These are phyloP conservation scores for Austroboletus novae-zelandiae DNA, from an alignment of 1,284 basidiomycete species.

Conservation along the genomic window DNA sequence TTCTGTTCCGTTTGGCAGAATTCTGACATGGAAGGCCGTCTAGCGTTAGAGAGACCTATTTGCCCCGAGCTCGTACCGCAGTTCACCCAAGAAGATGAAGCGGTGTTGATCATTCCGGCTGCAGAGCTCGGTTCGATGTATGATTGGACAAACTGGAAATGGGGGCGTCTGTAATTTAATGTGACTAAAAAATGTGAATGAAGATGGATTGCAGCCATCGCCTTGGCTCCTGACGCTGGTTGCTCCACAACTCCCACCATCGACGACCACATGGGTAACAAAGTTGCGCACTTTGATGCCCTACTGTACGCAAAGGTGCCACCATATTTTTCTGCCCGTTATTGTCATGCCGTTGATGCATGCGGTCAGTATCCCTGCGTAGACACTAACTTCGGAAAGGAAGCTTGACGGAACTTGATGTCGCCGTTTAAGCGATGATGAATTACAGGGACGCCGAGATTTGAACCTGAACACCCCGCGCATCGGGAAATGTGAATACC, in stretches of 20 bases:
- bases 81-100: not conserved
- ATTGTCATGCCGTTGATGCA: constrained; percentile 18
- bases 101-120: constrained; percentile 12
- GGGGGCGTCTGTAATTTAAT: not conserved
- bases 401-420: constrained; percentile 24
- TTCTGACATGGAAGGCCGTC: constrained; percentile 2
- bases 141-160: constrained; percentile 27
- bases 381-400: constrained; percentile 14
- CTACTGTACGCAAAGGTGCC: constrained; percentile 17
- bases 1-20: not conserved
- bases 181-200: constrained; percentile 9
- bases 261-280: constrained; percentile 7
- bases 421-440: constrained; percentile 25
- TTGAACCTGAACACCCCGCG: constrained; percentile 7
- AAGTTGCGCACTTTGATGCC: not conserved
- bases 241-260: constrained; percentile 6
- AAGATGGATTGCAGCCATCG: too few species aligned
- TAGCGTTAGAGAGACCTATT: constrained; percentile 21
- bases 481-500: constrained; percentile 26
- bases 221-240: too few species aligned
- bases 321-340: constrained; percentile 18
- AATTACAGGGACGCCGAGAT: constrained; percentile 21
- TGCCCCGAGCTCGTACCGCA: constrained; percentile 22
- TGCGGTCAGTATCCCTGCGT: constrained; percentile 13
- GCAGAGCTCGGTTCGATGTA: constrained; percentile 4